A percentile compares a stretch with the other conserved stretches of the same genome.
These are phyloP conservation scores for Calcarisporium arbuscula DNA, from an alignment of 2,329 filamentous ascomycete genomes.

Conservation along the genomic window DNA sequence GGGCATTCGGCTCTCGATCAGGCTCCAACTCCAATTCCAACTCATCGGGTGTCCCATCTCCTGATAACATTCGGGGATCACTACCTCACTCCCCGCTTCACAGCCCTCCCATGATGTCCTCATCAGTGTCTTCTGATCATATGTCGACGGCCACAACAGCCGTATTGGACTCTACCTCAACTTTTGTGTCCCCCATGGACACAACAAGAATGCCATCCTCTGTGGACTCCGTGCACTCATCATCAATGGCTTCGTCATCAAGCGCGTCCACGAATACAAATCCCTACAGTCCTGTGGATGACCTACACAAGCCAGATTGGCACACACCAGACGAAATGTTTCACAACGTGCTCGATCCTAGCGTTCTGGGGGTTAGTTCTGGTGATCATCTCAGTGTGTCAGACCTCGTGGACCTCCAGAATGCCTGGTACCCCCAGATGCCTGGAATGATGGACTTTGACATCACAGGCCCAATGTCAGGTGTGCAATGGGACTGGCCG, in stretches of 20 bases:
- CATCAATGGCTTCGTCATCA: slow-evolving; percentile 17
- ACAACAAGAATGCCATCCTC: slow-evolving; percentile 5
- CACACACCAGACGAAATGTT: slow-evolving; percentile 16
- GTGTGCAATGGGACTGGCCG: slow-evolving; percentile 22
- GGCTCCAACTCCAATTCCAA: slow-evolving; percentile 11
- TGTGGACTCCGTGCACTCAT: slow-evolving; percentile 12
- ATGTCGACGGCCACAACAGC: slow-evolving; percentile 11
- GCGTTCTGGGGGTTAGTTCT: slow-evolving; percentile 10
- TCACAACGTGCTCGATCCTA: slow-evolving; percentile 14
- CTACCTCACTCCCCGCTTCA: slow-evolving; percentile 16
- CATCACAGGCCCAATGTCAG: slow-evolving; percentile 15
- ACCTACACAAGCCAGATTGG: slow-evolving; percentile 19
- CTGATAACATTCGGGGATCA: slow-evolving; percentile 9
- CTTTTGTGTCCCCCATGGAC: slow-evolving; percentile 13
- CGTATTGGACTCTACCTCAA: slow-evolving; percentile 7
- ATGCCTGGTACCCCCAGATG: slow-evolving; percentile 22
- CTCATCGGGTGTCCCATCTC: slow-evolving; percentile 13
- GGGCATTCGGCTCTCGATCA: slow-evolving; percentile 12
- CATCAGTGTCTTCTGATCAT: slow-evolving; percentile 10
- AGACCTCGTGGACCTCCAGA: slow-evolving; percentile 17
- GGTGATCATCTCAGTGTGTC: slow-evolving; percentile 17
- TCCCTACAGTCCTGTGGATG: slow-evolving; percentile 17
- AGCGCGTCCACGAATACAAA: slow-evolving; percentile 10
- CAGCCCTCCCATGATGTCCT: slow-evolving; percentile 1
- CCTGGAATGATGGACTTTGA: slow-evolving; percentile 23